phyloP scores from a whole-genome alignment of 2,329 filamentous ascomycete species.

The Macrophomina pseudophaseolina region DNA sequence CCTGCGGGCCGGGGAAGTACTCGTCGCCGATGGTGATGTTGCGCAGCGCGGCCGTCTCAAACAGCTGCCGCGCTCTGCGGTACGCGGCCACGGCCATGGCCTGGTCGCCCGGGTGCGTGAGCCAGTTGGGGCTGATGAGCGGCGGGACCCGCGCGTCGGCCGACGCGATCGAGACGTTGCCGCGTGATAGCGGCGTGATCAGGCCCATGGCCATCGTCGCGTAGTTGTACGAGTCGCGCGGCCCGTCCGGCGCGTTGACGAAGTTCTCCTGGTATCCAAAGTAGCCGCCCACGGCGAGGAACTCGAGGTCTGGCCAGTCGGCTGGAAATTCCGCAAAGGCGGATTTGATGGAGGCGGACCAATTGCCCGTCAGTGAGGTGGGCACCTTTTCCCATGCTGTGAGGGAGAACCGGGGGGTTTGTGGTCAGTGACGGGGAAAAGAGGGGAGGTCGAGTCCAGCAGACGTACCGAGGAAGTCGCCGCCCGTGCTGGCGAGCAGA shows the following conservation, averaged over 20 bases:
- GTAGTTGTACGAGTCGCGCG: constrained; percentile 38
- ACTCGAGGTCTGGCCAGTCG: constrained; percentile 35
- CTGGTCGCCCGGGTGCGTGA: constrained; percentile 39
- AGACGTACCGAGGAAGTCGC: not conserved
- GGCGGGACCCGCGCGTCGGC: constrained; percentile 36
- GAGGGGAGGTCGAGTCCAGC: too few species aligned
- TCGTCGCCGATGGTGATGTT: not conserved
- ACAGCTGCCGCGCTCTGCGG: constrained; percentile 37
- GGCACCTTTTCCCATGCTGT: too few species aligned
- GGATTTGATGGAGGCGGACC: too few species aligned
- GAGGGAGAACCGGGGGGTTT: too few species aligned
- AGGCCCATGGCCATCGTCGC: constrained; percentile 39
- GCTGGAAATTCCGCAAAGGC: constrained; percentile 9
- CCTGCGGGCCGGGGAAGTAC: constrained; percentile 28
- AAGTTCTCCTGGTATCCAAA: constrained; percentile 30
- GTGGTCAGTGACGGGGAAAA: too few species aligned
- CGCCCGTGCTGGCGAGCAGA: not conserved
- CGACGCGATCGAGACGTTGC: constrained; percentile 40
- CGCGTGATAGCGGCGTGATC: constrained; percentile 41
- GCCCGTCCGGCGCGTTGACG: constrained; percentile 30
- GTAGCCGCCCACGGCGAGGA: constrained; percentile 31
- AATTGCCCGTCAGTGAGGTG: too few species aligned
- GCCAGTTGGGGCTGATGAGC: constrained; percentile 42
- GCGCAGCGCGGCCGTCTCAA: not conserved
- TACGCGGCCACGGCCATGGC: constrained; percentile 39